These are phyloP conservation scores for Penicillium sp. DNA, from an alignment of 2,329 filamentous ascomycete genomes.

Conservation along the genomic window DNA sequence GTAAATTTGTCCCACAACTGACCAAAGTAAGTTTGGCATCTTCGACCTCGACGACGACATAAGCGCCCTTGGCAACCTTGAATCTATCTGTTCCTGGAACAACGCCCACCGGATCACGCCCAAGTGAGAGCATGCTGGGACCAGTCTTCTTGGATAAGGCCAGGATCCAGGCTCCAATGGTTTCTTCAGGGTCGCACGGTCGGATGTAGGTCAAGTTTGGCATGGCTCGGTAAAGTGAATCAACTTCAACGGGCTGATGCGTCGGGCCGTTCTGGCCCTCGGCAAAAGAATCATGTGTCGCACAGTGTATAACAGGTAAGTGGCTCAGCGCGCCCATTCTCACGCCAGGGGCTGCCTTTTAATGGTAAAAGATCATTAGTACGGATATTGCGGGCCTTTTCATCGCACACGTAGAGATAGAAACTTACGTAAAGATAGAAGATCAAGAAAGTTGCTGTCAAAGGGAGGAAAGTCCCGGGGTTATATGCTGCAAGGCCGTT, in stretches of 20 bases:
- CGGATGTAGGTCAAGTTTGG: conserved; percentile 64
- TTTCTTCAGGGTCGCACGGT: conserved; percentile 62
- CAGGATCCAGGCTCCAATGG: conserved; percentile 57
- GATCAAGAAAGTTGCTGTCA: conserved; percentile 64
- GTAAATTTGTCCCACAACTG: conserved; percentile 87
- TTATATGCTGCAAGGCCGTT: conserved; percentile 67
- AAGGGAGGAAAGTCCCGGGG: conserved; percentile 58
- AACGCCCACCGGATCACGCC: conserved; percentile 50
- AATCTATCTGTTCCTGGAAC: conserved; percentile 46
- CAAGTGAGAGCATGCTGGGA: conserved; percentile 56
- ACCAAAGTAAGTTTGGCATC: conserved; percentile 81
- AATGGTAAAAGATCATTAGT: no score
- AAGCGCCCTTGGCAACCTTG: conserved; percentile 75
- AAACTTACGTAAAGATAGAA: conserved; percentile 53
- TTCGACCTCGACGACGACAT: conserved; percentile 74
- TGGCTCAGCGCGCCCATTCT: conserved; percentile 62
- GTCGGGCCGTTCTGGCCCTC: conserved; percentile 64
- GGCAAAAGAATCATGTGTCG: conserved; percentile 57
- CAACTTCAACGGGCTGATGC: conserved; percentile 63
- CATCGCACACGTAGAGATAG: not conserved
- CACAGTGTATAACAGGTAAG: conserved; percentile 61
- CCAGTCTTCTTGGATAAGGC: conserved; percentile 50
- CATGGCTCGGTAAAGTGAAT: conserved; percentile 62
- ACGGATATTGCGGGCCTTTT: not conserved
- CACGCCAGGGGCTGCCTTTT: conserved; percentile 58